A percentile compares a stretch with the other conserved stretches of the same genome.
Evolutionary conservation across 73 alveolate species (phyloP).

Genomic region (Tetrahymena malaccensis): DNA sequence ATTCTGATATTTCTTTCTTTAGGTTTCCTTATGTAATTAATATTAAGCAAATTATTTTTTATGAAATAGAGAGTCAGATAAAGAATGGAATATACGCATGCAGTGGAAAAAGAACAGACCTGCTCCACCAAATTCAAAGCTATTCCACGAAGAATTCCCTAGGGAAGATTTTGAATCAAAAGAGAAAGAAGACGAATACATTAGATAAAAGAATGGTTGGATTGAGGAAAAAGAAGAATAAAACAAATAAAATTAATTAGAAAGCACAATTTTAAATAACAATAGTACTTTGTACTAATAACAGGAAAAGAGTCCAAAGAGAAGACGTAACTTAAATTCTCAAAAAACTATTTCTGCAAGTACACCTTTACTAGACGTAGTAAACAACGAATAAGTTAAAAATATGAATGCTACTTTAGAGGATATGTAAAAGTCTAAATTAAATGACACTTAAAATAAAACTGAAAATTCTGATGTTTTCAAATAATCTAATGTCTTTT

Average conservation of each 20-base stretch:
- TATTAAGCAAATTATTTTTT: too few relatives aligned
- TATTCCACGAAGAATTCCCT: not conserved
- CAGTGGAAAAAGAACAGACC: conserved; percentile 26
- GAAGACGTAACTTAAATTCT: not conserved
- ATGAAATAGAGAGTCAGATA: conserved; percentile 18
- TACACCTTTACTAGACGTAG: not conserved
- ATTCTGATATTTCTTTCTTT: too few relatives aligned
- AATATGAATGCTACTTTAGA: not conserved
- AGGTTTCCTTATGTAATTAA: too few relatives aligned
- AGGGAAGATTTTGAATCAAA: not conserved
- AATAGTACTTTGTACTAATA: not conserved
- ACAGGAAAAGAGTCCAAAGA: not conserved
- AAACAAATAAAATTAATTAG: not conserved
- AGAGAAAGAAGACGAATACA: not conserved
- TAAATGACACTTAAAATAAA: not conserved
- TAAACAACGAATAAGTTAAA: not conserved
- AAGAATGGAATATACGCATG: conserved; percentile 21
- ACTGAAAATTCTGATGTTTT: conserved; percentile 1
- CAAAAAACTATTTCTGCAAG: not conserved
- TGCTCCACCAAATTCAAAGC: conserved; percentile 27
- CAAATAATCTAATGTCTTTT: not conserved
- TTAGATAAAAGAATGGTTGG: not conserved
- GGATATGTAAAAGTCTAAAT: not conserved
- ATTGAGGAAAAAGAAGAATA: not conserved
- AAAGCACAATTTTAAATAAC: not conserved